Evolutionary conservation across 2,329 filamentous ascomycete genomes (phyloP).

Genomic region (Fusarium stilboides): DNA sequence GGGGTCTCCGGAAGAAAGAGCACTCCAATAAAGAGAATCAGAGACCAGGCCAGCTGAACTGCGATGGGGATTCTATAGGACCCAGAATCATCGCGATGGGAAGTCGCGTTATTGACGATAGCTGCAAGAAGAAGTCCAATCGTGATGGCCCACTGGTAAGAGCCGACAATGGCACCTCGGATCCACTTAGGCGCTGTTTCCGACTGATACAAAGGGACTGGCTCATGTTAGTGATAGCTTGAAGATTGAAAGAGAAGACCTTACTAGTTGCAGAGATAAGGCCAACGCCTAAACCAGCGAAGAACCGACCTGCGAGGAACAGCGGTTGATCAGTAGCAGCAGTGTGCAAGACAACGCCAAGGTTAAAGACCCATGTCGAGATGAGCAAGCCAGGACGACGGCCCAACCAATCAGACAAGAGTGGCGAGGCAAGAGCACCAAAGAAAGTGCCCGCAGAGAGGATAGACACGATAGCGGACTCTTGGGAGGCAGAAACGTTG

Average conservation of each 20-base stretch:
- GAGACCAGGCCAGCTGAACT: conserved; percentile 77
- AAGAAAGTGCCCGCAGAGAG: conserved; percentile 88
- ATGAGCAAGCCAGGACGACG: conserved; percentile 75
- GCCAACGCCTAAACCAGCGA: conserved; percentile 82
- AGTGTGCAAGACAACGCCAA: conserved; percentile 78
- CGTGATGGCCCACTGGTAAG: conserved; percentile 80
- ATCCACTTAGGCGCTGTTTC: conserved; percentile 82
- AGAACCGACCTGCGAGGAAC: conserved; percentile 79
- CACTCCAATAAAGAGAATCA: conserved; percentile 76
- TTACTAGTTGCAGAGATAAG: conserved; percentile 77
- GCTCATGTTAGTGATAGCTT: conserved; percentile 6
- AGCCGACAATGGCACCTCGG: conserved; percentile 77
- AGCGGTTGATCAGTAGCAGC: conserved; percentile 72
- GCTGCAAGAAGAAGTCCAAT: conserved; percentile 77
- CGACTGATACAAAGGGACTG: conserved; percentile 79
- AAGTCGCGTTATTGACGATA: conserved; percentile 75
- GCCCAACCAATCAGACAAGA: conserved; percentile 76
- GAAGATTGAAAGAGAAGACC: conserved; percentile 36
- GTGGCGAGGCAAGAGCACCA: conserved; percentile 74
- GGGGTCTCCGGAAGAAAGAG: conserved; percentile 80
- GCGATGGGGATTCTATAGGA: conserved; percentile 76
- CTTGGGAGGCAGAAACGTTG: conserved; percentile 65
- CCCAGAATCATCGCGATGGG: conserved; percentile 66
- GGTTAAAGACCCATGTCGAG: conserved; percentile 74
- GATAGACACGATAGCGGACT: conserved; percentile 80